phyloP scores from a whole-genome alignment of 2,329 filamentous ascomycete genomes.

The Fusarium sp. region DNA sequence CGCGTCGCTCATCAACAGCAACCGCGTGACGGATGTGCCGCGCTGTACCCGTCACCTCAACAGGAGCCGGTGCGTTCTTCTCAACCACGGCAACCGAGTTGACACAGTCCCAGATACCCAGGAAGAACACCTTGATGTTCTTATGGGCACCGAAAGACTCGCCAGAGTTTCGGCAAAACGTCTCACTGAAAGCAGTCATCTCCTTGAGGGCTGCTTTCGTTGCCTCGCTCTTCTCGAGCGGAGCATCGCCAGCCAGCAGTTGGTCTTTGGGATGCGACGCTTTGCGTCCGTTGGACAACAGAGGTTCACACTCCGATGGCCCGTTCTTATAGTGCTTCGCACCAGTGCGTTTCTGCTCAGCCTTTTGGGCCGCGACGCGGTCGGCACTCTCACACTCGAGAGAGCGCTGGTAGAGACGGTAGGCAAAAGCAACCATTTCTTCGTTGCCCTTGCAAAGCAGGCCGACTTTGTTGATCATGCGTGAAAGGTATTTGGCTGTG shows the following conservation, averaged over 20 bases:
- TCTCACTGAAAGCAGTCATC: slow-evolving; percentile 56
- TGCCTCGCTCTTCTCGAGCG: slow-evolving; percentile 31
- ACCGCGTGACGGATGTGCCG: slow-evolving; percentile 60
- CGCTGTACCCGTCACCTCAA: slow-evolving; percentile 52
- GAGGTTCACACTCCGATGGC: too few relatives aligned
- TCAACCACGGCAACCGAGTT: slow-evolving; percentile 58
- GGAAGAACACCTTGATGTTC: slow-evolving; percentile 59
- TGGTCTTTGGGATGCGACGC: background rate
- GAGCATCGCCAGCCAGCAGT: slow-evolving; percentile 6
- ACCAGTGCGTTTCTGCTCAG: too few relatives aligned
- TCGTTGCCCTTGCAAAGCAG: slow-evolving; percentile 62
- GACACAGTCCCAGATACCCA: slow-evolving; percentile 64
- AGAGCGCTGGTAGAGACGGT: slow-evolving; percentile 52
- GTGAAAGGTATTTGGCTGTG: slow-evolving; percentile 59
- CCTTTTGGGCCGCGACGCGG: slow-evolving; percentile 3
- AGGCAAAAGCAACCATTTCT: slow-evolving; percentile 62
- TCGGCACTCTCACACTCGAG: slow-evolving; percentile 50
- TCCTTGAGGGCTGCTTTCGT: slow-evolving; percentile 44
- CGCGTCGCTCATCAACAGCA: slow-evolving; percentile 61
- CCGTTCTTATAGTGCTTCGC: too few relatives aligned
- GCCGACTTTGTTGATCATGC: slow-evolving; percentile 60
- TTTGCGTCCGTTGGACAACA: too few relatives aligned
- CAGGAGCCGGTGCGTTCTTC: slow-evolving; percentile 48
- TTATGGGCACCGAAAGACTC: slow-evolving; percentile 22
- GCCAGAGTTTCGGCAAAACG: slow-evolving; percentile 54